phyloP scores from a whole-genome alignment of 768 basidiomycete species.

The Hortiboletus flavorubellus region DNA sequence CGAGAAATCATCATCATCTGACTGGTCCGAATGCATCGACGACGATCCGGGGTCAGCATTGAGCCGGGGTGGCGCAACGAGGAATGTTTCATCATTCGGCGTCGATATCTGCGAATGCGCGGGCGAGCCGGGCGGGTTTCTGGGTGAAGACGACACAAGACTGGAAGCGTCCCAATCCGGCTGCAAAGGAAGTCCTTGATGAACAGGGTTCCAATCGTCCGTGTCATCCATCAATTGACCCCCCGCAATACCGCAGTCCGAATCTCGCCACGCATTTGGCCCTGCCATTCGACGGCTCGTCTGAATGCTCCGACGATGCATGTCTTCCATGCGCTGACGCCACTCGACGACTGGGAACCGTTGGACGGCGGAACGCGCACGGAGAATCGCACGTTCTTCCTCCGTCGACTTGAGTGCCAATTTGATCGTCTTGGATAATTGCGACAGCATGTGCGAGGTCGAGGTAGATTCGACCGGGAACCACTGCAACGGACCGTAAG shows the following conservation, averaged over 20 bases:
- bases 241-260: slow-evolving; percentile 53
- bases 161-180: slow-evolving; percentile 78
- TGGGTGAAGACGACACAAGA: slow-evolving; percentile 35
- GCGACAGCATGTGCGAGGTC: slow-evolving; percentile 92
- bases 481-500: slow-evolving; percentile 54
- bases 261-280: slow-evolving; percentile 71
- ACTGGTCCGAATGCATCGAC: slow-evolving; percentile 46
- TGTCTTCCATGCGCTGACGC: slow-evolving; percentile 94
- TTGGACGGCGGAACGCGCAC: slow-evolving; percentile 90
- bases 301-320: slow-evolving; percentile 82
- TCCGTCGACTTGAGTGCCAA: slow-evolving; percentile 87
- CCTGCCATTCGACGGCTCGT: slow-evolving; percentile 69
- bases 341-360: slow-evolving; percentile 98
- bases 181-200: slow-evolving; percentile 60
- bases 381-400: slow-evolving; percentile 88
- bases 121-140: slow-evolving; percentile 51
- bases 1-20: slow-evolving; percentile 59
- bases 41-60: slow-evolving; percentile 29
- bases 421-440: slow-evolving; percentile 92
- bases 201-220: slow-evolving; percentile 78
- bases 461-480: slow-evolving; percentile 95
- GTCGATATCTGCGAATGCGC: slow-evolving; percentile 61
- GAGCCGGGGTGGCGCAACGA: slow-evolving; percentile 33
- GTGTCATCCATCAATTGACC: slow-evolving; percentile 54
- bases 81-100: slow-evolving; percentile 40